Percentiles rank a stretch among this genome's conserved stretches.
phyloP scores from a whole-genome alignment of 140 eudicot genomes.

The Flaveria floridana region DNA sequence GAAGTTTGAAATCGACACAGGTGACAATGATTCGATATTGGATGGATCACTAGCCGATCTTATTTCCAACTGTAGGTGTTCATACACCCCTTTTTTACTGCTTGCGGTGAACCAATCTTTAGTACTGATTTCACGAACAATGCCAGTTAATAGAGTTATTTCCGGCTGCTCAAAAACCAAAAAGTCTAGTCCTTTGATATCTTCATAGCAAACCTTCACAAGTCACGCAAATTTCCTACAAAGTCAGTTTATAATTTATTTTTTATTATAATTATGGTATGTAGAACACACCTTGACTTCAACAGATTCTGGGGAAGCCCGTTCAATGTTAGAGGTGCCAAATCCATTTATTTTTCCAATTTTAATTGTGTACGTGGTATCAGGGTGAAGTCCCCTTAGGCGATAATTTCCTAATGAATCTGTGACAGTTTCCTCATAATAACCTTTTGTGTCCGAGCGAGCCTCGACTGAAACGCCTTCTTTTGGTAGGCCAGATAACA shows the following conservation, averaged over 20 bases:
- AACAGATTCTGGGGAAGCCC: constrained; percentile 87
- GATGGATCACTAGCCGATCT: constrained; percentile 74
- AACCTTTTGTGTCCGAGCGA: constrained; percentile 80
- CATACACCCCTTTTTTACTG: constrained; percentile 55
- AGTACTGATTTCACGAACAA: constrained; percentile 57
- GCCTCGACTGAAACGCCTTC: constrained; percentile 94
- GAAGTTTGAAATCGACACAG: constrained; percentile 79
- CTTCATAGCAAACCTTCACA: constrained; percentile 67
- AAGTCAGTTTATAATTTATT: background rate
- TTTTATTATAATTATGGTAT: background rate
- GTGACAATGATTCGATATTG: constrained; percentile 66
- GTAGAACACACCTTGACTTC: constrained; percentile 55
- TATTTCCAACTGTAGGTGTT: constrained; percentile 76
- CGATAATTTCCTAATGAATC: constrained; percentile 89
- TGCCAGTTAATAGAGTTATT: constrained; percentile 72
- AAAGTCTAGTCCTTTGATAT: constrained; percentile 69
- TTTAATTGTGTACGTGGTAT: constrained; percentile 62
- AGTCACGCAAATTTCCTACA: background rate
- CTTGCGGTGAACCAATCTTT: constrained; percentile 39
- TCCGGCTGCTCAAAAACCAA: constrained; percentile 91
- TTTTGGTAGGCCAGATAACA: constrained; percentile 86
- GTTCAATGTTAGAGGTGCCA: constrained; percentile 58
- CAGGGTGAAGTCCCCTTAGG: constrained; percentile 88
- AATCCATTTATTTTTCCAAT: constrained; percentile 60
- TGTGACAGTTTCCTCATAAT: constrained; percentile 82